Base-by-base conservation (phyloP, 352 stramenopile genomes). In the Phytopythium helicoides region DNA sequence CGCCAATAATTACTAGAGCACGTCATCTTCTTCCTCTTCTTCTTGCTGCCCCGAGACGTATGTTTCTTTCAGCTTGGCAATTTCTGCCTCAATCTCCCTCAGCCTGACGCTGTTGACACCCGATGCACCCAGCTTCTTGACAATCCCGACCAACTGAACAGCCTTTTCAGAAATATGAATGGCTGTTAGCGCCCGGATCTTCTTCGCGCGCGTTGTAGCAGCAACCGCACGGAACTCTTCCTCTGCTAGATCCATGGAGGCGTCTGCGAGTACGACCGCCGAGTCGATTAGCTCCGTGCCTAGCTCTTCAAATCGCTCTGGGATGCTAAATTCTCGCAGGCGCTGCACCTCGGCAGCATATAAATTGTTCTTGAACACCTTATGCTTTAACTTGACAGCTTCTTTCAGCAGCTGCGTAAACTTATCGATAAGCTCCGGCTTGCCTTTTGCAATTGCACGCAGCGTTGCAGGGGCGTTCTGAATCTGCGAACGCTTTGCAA, bases 391-490 rank as follows among this genome's bases (percentile, higher is more conserved):
- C 54, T 94, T 92, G 33, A 95, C 86, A 0, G 76, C 72, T 36
- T 95, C 83, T 35, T 95, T 95, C n/a, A 95, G 50, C 23, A 95
- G 52, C 26, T 89, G 76, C 16, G 80, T 91, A 51, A 94, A 95
- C 58, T 87, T 89, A 66, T 92, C 81, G 23, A 95, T 89, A 45
- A 94, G 52, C 56, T 92, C 83, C 0, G 68, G 69, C 60, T 95
- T 95, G 51, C 84, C 87, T 52, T 92, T 95, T 1, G 72, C 68
- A 21, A 58, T 75, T 2, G 75, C 65, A 1, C 68, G 68, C 42
- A 95, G 64, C 12, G 78, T 89, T 28, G 63, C 58, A 8, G 86
- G 86, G 3, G 86, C 86, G 15, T 92, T 81, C 0, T 86, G 15
- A 45, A 95, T 85, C 48, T 95, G 83, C 1, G 57, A 46, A 9